Evolutionary conservation across 495 filamentous ascomycete species (phyloP), one percentile per base, ranked within the genome.

Genomic region (Aspergillus kassunensis): DNA sequence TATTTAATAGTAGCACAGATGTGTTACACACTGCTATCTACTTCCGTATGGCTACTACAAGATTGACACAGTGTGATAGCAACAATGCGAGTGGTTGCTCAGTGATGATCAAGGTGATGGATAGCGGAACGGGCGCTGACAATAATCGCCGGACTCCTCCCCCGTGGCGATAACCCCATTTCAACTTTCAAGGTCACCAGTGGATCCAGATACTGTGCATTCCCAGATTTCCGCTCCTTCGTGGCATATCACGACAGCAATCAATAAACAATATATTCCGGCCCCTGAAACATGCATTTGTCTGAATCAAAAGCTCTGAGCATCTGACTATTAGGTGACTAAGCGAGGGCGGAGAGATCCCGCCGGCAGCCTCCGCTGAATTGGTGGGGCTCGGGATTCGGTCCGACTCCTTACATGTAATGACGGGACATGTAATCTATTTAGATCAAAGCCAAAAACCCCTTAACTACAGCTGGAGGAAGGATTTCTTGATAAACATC

Each of bases 311-410:
- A n/a, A n/a, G 34, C 34, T 40, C 37, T 1, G 15, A 18, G 4
- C 8, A 40, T 40, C 18, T 21, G 18, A 21, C 7, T 23, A 33
- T 23, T 23, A 53, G 15, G 15, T 42, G 39, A 42, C 21, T 40
- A 52, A 30, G 49, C 51, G 40, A 50, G 15, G 29, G 49, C 49
- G 41, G 52, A 60, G 65, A 66, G 67, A 23, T 70, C 69, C 69
- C 65, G 64, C 67, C 62, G 62, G 61, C 43, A 52, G 51, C 41
- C 62, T 72, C 67, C 67, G 67, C 67, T 60, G 63, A 31, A n/a
- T 57, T 42, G 54, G 61, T 54, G 56, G 40, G 53, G 44, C 9
- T 46, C 51, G 59, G 58, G 48, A 55, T 25, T 44, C 49, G 31
- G 49, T 44, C 30, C 44, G 30, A 33, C 19, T 4, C 12, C 18